These are phyloP conservation scores for Dacryopinax primogenitus DNA, from an alignment of 768 basidiomycete genomes.

Conservation along the genomic window DNA sequence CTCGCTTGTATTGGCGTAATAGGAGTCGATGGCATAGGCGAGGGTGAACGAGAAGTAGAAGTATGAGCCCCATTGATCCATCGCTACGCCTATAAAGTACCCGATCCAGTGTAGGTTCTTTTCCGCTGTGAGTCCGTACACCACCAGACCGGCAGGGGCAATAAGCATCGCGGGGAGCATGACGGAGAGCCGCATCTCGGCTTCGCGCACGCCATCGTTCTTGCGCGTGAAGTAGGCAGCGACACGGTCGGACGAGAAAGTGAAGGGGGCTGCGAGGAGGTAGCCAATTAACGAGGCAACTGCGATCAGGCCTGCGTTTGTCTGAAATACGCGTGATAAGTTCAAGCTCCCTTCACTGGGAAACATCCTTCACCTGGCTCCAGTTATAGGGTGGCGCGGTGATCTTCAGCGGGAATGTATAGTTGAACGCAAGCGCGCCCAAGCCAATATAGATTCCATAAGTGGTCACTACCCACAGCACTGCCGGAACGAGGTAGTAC, in stretches of 20 bases:
- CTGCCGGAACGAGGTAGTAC: conserved; percentile 9
- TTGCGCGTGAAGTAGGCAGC: conserved; percentile 9
- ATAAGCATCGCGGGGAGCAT: conserved; percentile 11
- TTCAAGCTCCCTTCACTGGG: neutral
- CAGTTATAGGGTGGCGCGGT: conserved; percentile 11
- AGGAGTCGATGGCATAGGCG: conserved; percentile 10
- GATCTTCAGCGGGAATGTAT: conserved; percentile 10
- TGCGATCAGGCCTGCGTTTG: conserved; percentile 10
- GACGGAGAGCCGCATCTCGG: conserved; percentile 12
- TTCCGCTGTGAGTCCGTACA: conserved; percentile 10
- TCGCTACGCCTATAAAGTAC: conserved; percentile 10
- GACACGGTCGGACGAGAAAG: conserved; percentile 8
- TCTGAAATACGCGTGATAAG: neutral
- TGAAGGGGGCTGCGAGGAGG: conserved; percentile 10
- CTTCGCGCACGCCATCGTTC: conserved; percentile 11
- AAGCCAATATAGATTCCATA: conserved; percentile 12
- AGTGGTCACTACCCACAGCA: conserved; percentile 11
- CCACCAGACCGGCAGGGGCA: conserved; percentile 9
- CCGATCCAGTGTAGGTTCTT: conserved; percentile 12
- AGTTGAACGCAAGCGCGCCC: conserved; percentile 10
- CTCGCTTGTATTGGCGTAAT: conserved; percentile 11
- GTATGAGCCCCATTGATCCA: conserved; percentile 10
- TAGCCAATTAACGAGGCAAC: conserved; percentile 10
- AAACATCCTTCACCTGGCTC: neutral
- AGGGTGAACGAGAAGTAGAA: conserved; percentile 14